Evolutionary conservation across 179 eudicot species (phyloP).

Genomic region (Beta macrorhiza): DNA sequence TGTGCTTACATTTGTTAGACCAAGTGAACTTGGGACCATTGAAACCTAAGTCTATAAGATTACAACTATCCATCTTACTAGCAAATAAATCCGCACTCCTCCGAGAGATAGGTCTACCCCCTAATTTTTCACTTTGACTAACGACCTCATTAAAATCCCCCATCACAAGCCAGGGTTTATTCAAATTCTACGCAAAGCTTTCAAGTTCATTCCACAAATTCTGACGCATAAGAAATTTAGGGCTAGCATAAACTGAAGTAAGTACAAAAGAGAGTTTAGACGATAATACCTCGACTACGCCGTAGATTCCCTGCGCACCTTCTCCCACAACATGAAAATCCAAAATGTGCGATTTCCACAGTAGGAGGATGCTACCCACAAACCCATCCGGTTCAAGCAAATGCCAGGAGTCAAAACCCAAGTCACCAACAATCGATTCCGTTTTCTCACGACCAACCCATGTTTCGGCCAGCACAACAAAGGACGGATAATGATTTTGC

Average conservation of each 20-base stretch:
- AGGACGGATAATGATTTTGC: too few species aligned
- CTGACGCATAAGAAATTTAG: not conserved
- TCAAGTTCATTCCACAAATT: not conserved
- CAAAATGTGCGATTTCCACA: not conserved
- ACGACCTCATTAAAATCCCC: not conserved
- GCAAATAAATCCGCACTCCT: not conserved
- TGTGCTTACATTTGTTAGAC: not conserved
- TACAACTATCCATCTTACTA: not conserved
- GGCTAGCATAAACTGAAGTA: not conserved
- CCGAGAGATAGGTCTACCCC: not conserved
- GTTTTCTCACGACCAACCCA: not conserved
- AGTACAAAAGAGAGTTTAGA: not conserved
- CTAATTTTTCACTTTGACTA: too few species aligned
- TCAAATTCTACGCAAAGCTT: not conserved
- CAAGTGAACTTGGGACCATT: not conserved
- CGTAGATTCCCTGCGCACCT: not conserved
- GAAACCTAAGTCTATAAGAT: not conserved
- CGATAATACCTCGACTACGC: not conserved
- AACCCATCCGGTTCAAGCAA: not conserved
- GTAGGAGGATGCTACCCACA: not conserved
- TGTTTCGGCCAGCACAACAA: not conserved
- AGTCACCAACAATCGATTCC: not conserved
- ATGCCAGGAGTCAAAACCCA: not conserved
- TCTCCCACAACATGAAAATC: not conserved
- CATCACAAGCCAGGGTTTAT: not conserved